Evolutionary conservation across 208 protist genomes (phyloP).

Genomic region (Acanthamoeba triangularis): DNA sequence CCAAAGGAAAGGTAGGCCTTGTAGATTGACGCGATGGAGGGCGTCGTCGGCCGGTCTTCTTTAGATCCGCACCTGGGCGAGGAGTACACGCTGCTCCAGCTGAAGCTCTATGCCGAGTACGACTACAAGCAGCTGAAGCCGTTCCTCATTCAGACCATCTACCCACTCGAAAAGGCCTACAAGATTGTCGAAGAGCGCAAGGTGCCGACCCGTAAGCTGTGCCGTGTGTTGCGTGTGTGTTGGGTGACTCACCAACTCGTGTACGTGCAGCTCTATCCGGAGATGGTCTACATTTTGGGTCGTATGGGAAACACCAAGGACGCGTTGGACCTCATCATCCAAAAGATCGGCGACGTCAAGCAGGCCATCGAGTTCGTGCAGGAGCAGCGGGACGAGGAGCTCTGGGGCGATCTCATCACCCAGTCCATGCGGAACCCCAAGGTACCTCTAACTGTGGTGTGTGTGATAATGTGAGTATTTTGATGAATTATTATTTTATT

Average conservation of each 20-base stretch:
- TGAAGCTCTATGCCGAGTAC: constrained; percentile 90
- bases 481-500: no score
- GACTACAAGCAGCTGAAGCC: constrained; percentile 83
- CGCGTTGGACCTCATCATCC: constrained; percentile 91
- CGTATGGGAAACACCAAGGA: constrained; percentile 91
- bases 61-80: constrained; percentile 79
- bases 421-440: constrained; percentile 88
- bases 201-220: not conserved
- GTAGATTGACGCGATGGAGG: no score
- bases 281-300: constrained; percentile 91
- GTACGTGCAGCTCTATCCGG: constrained; percentile 87
- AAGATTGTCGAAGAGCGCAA: constrained; percentile 65
- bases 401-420: constrained; percentile 92
- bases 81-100: constrained; percentile 85
- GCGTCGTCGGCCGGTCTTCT: no score
- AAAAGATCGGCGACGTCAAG: constrained; percentile 89
- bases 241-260: not conserved
- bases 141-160: constrained; percentile 87
- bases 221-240: not conserved
- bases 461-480: no score
- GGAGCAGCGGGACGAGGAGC: constrained; percentile 90
- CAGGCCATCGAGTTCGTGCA: constrained; percentile 92
- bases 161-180: constrained; percentile 85
- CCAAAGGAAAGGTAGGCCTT: no score
- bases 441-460: not conserved